These are phyloP conservation scores for Incumbomyces delicatus DNA, from an alignment of 2,329 filamentous ascomycete species.

Conservation along the genomic window DNA sequence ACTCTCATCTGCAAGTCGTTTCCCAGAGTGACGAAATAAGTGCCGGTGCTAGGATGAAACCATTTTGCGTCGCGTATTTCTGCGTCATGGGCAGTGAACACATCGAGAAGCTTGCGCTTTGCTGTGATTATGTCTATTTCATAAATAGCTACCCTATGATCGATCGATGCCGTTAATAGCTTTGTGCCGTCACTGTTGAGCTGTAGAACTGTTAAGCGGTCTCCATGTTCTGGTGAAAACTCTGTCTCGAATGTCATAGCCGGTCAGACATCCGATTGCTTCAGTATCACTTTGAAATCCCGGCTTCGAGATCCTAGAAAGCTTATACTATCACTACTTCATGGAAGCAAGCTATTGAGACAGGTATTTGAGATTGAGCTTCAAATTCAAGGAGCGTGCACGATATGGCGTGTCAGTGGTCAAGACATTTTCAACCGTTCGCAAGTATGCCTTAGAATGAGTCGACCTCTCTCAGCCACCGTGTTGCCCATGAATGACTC, in stretches of 20 bases:
- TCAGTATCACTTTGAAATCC: background rate
- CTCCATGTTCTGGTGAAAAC: slow-evolving; percentile 32
- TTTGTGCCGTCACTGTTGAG: slow-evolving; percentile 91
- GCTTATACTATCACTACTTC: too few species aligned
- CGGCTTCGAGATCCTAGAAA: too few species aligned
- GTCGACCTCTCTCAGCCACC: too few species aligned
- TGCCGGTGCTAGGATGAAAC: slow-evolving; percentile 83
- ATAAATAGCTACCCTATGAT: slow-evolving; percentile 89
- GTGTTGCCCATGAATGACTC: too few species aligned
- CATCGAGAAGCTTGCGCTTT: slow-evolving; percentile 66
- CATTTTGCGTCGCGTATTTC: slow-evolving; percentile 91
- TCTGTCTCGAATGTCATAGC: background rate
- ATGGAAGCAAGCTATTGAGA: too few species aligned
- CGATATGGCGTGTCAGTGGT: too few species aligned
- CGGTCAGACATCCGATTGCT: background rate
- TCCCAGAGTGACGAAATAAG: slow-evolving; percentile 77
- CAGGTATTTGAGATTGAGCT: too few species aligned
- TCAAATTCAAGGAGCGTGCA: too few species aligned
- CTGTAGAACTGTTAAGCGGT: slow-evolving; percentile 72
- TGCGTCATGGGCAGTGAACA: slow-evolving; percentile 80
- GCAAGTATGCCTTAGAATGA: too few species aligned
- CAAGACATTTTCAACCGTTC: too few species aligned
- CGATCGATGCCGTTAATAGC: slow-evolving; percentile 81
- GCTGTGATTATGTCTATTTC: slow-evolving; percentile 66
- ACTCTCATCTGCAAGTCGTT: slow-evolving; percentile 84